These are phyloP conservation scores for Corymbia maculata DNA, from an alignment of 345 rosid species.

Conservation along the genomic window DNA sequence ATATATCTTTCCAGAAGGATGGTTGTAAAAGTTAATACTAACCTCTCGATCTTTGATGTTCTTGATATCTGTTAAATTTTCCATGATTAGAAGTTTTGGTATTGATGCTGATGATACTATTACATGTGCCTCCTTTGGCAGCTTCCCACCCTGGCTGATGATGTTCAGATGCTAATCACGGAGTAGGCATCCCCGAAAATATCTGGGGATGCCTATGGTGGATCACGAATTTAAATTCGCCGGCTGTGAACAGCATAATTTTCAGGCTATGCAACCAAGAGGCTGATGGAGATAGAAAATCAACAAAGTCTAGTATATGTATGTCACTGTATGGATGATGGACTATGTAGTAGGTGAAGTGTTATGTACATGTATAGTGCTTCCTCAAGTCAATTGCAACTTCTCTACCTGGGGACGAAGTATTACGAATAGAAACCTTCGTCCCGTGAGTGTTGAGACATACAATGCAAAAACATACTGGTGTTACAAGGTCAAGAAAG, in stretches of 20 bases:
- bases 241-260: background rate
- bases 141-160: constrained; percentile 25
- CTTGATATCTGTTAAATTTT: background rate
- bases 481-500: background rate
- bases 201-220: background rate
- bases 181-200: constrained; percentile 13
- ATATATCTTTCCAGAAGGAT: background rate
- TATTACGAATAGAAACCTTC: background rate
- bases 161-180: constrained; percentile 30
- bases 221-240: background rate
- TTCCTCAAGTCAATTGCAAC: background rate
- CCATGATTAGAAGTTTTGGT: background rate
- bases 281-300: background rate
- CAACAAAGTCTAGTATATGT: background rate
- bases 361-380: background rate
- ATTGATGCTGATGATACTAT: background rate
- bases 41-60: background rate
- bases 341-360: background rate
- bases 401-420: constrained; percentile 1
- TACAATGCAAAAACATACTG: background rate
- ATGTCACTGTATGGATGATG: background rate
- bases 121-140: constrained; percentile 7
- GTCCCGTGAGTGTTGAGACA: background rate
- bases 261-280: background rate
- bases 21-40: background rate